Percentiles rank a stretch among this genome's conserved stretches.
These are phyloP conservation scores for Pholiota adiposa DNA, from an alignment of 1,284 basidiomycete species.

Conservation along the genomic window DNA sequence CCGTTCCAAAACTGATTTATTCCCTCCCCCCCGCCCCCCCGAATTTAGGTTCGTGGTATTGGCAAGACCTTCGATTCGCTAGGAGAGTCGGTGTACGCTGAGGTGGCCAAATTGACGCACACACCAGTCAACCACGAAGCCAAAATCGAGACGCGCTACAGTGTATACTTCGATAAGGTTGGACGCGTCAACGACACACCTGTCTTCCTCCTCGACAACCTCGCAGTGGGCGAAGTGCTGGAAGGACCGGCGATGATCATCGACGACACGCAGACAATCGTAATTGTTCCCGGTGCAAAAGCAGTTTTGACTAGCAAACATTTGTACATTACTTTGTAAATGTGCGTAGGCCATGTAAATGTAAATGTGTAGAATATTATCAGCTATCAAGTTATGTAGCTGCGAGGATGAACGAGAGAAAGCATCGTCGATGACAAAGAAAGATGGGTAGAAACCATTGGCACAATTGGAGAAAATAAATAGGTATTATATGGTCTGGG, in stretches of 20 bases:
- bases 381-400: not conserved
- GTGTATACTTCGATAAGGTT: constrained; percentile 80
- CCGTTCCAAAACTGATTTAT: not conserved
- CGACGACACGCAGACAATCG: constrained; percentile 92
- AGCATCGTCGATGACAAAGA: not conserved
- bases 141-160: constrained; percentile 56
- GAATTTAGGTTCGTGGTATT: constrained; percentile 67
- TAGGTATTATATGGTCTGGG: not conserved
- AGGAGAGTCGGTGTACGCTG: constrained; percentile 80
- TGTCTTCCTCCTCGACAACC: constrained; percentile 71
- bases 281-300: constrained; percentile 73
- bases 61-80: constrained; percentile 90
- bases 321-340: constrained; percentile 64
- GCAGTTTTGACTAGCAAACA: constrained; percentile 73
- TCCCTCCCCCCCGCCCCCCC: too few species aligned
- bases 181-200: constrained; percentile 81
- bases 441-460: not conserved
- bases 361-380: not conserved
- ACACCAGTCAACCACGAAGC: constrained; percentile 41
- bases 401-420: not conserved
- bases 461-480: not conserved
- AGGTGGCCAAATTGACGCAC: constrained; percentile 57
- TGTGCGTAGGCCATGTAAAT: not conserved
- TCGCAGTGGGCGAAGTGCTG: constrained; percentile 74
- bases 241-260: constrained; percentile 89